Evolutionary conservation across 352 stramenopile genomes (phyloP).

Genomic region (Pseudoperonospora humuli): DNA sequence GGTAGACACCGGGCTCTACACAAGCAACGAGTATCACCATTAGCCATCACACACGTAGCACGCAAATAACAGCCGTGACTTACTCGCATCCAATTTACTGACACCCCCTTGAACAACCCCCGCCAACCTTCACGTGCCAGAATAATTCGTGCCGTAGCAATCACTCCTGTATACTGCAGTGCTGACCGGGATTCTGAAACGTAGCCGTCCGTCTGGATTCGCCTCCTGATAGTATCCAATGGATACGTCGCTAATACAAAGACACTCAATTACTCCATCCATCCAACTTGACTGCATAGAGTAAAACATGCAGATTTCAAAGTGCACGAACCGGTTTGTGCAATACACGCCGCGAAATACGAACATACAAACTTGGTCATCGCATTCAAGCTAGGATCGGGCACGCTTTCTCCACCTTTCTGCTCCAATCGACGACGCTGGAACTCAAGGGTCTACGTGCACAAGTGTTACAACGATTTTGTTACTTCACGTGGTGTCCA

Average conservation of each 20-base stretch:
- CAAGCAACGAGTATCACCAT: neutral
- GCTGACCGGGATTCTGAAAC: slow-evolving; percentile 34
- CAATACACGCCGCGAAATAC: slow-evolving; percentile 78
- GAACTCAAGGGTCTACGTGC: slow-evolving; percentile 37
- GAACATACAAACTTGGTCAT: slow-evolving; percentile 80
- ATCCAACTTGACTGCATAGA: neutral
- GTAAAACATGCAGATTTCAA: neutral
- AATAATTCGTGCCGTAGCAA: slow-evolving; percentile 62
- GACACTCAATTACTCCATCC: neutral
- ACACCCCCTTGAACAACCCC: slow-evolving; percentile 82
- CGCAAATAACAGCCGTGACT: slow-evolving; percentile 11
- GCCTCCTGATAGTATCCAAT: slow-evolving; percentile 76
- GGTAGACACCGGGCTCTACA: slow-evolving; percentile 72
- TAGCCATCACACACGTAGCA: too few relatives aligned
- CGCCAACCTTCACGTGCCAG: slow-evolving; percentile 67
- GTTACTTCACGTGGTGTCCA: neutral
- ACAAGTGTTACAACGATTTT: neutral
- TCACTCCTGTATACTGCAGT: slow-evolving; percentile 61
- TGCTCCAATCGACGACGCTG: slow-evolving; percentile 28
- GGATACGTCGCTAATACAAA: slow-evolving; percentile 60
- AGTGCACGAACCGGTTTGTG: slow-evolving; percentile 55
- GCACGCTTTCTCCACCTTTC: slow-evolving; percentile 19
- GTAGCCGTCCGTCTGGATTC: slow-evolving; percentile 80
- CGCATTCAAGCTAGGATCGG: slow-evolving; percentile 38
- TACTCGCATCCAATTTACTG: slow-evolving; percentile 83